phyloP scores from a whole-genome alignment of 2,329 filamentous ascomycete genomes.

The Mycosphaerella sp. region DNA sequence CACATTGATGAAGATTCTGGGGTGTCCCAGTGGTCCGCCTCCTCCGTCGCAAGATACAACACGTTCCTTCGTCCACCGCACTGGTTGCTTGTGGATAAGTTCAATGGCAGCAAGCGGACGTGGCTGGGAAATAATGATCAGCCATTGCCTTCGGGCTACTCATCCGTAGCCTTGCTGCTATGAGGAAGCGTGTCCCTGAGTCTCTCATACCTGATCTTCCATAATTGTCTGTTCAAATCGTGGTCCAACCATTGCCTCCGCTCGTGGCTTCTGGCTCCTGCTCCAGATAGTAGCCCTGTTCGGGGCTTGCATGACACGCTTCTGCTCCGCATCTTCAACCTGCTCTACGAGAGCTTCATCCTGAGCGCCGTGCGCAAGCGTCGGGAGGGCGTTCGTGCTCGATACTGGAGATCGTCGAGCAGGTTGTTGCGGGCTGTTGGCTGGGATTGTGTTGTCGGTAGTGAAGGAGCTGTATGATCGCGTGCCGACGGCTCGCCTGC shows the following conservation, averaged over 20 bases:
- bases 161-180: neutral
- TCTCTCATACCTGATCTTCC: slow-evolving; percentile 64
- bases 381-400: slow-evolving; percentile 55
- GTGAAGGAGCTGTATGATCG: slow-evolving; percentile 20
- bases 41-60: slow-evolving; percentile 87
- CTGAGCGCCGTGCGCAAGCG: slow-evolving; percentile 43
- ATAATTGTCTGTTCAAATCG: slow-evolving; percentile 97
- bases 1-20: slow-evolving; percentile 92
- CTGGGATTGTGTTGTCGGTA: slow-evolving; percentile 50
- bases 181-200: neutral
- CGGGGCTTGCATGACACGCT: slow-evolving; percentile 68
- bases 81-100: slow-evolving; percentile 91
- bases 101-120: slow-evolving; percentile 86
- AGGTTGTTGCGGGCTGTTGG: slow-evolving; percentile 54
- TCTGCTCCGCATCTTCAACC: slow-evolving; percentile 49
- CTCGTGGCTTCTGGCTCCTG: slow-evolving; percentile 72
- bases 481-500: slow-evolving; percentile 14
- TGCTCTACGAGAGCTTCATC: slow-evolving; percentile 53
- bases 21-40: slow-evolving; percentile 83
- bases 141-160: slow-evolving; percentile 13
- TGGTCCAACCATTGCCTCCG: slow-evolving; percentile 83
- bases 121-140: slow-evolving; percentile 53
- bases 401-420: slow-evolving; percentile 47
- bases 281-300: slow-evolving; percentile 81
- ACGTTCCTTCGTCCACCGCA: slow-evolving; percentile 79